phyloP scores from a whole-genome alignment of 1,284 basidiomycete genomes.

The Fomitiporia mediterranea region DNA sequence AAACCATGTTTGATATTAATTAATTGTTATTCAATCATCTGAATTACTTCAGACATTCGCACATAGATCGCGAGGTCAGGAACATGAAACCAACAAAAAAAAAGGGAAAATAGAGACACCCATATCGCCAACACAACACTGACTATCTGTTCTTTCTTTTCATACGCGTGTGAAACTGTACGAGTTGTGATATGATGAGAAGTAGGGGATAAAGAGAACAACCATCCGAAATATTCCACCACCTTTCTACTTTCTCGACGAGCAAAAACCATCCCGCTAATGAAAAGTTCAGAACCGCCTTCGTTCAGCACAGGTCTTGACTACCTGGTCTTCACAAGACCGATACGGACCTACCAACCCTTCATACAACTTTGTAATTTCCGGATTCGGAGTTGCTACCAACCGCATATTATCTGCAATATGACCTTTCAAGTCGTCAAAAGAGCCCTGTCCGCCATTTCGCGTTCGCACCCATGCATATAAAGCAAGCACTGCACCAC shows the following conservation, averaged over 20 bases:
- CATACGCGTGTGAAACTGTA: too few relatives aligned
- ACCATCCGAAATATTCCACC: neutral
- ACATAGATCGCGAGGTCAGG: too few relatives aligned
- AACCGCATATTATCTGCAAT: constrained; percentile 40
- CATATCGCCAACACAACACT: neutral
- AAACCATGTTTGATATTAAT: neutral
- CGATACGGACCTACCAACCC: constrained; percentile 34
- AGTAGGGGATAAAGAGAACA: too few relatives aligned
- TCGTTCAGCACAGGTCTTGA: constrained; percentile 22
- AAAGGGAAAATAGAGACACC: neutral
- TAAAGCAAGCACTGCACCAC: constrained; percentile 64
- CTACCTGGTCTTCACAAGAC: constrained; percentile 38
- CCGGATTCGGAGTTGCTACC: constrained; percentile 53
- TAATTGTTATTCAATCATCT: neutral
- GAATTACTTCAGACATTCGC: neutral
- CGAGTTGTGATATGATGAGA: too few relatives aligned
- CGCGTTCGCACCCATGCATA: constrained; percentile 62
- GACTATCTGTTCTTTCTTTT: neutral
- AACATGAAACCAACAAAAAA: neutral
- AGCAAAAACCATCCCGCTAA: neutral
- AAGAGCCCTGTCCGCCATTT: constrained; percentile 42
- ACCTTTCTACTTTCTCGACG: neutral
- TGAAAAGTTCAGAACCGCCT: neutral
- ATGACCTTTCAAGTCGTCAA: constrained; percentile 56
- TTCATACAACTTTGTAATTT: constrained; percentile 35